Base-by-base conservation (phyloP, 306 rosid genomes). In the Rosa persica region DNA sequence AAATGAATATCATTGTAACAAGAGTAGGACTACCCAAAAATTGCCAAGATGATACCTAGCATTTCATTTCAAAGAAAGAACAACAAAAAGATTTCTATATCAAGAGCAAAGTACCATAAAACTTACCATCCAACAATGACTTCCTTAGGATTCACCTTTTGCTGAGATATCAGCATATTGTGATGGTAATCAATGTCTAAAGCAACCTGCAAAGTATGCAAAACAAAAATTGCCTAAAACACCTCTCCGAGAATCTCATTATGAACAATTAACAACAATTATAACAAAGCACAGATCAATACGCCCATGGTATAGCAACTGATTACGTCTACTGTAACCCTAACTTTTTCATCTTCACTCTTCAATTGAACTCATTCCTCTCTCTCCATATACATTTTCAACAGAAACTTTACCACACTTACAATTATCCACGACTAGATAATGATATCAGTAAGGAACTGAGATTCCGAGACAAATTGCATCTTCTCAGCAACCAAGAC, bases 131-230 rank as follows among this genome's bases (percentile, higher is more conserved):
- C 98, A 81, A 93, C 97, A 42, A 96, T 96, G 79, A 87, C 87
- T 85, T 96, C 99, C 85, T 93, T 96, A 8, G 98, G 99, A 68
- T 93, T 96, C 83, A 96, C 99, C 83, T 93, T 96, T 77, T 91
- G 96, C 81, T 91, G 98, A 43, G 98, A 91, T 16, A 62, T 22
- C 66, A 93, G 85, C 97, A 96, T 93, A 82, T 89, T 96, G 81
- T 90, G 98, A 74, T 96, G 99, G 75, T 96, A 96, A 70, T 96
- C 99, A 76, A 96, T 93, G 79, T 96, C 99, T 87, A 96, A 70
- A 52, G 99, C 98, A 77, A 95, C 98, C 99, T 93, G 86, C 30
- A 72, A 79, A 20, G 11, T 44, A 51, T 16, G 76, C 39, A 36
- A 20, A 12, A 70, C 23, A 4, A 9, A 5, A 65, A 4, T 13